Evolutionary conservation across 371 early-diverging fungal genomes (phyloP), one percentile per base, ranked within the genome.

Genomic region (Nosema muscidifuracis): DNA sequence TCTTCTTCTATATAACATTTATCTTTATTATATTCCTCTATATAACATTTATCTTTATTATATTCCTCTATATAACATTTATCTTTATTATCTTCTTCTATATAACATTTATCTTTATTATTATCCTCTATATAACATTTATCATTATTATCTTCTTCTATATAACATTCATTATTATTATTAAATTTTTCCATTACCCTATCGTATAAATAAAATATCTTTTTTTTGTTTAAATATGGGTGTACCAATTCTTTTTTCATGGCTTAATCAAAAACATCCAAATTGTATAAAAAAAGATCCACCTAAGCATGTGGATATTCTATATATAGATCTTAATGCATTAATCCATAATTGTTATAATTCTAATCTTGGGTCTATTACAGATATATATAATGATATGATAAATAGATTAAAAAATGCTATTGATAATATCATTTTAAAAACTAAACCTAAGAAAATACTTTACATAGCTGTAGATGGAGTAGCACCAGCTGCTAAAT

Each of bases 251-350:
- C 75, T 83, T 16, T 86, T 82, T 69, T 82, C 91, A 83, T 93
- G 95, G 95, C 85, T 99, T 56, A 86, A 89, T 31, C 85, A 87
- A 76, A 93, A 92, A 86, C 97, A 94, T 82, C 93, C 95, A 61
- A 36, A 31, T 43, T 47, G 20, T 22, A 34, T 44, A 42, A 76
- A 60, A 67, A 71, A 26, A 43, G 38, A 26, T 20, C 90, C 92
- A 15, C 93, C 94, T 81, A 93, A 94, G 4, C 93, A 92, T 78
- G 90, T 90, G 88, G 97, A 99, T 83, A 92, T 92, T 82, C 84
- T 98, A 34, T 96, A 97, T 82, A 83, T 98, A 68, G 99, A 98
- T 80, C 93, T 97, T 91, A 99, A 99, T 83, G 97, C 94, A 65
- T 93, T 97, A 85, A 91, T 99, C 81, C 99, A 97, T 82, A 92